Base-by-base conservation (phyloP, 441 rosid genomes). In the Populus hybrid region DNA sequence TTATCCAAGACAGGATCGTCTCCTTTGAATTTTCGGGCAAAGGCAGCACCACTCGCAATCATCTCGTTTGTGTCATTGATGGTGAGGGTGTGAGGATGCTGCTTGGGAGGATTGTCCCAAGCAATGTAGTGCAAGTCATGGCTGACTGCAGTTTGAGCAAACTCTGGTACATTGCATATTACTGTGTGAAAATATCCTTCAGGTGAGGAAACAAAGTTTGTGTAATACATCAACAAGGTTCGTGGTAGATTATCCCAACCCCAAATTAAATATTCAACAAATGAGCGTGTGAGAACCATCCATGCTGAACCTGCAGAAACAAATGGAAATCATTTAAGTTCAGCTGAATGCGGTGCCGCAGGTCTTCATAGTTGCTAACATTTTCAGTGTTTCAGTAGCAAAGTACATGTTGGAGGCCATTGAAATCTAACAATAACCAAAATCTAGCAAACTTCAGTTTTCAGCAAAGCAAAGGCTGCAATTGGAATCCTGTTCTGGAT, bases 131-230 rank as follows among this genome's bases (percentile, higher is more conserved):
- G 32, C 32, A 30, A 30, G 32, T 30, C 32, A 30, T 30, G 32
- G 32, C 32, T 30, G 32, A 30, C 32, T 30, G 32, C 32, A 30
- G 32, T 30, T 30, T 30, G 32, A 30, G 32, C 32, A 30, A 34
- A 96, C 77, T 94, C 97, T 0, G 97, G 99, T 32, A 78, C 97
- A 9, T 96, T 96, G 90, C 98, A 96, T 35, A 96, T 87, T 46
- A 94, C 99, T 0, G 98, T 96, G 79, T 96, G 99, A 81, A 96
- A 96, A 81, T 96, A 96, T 71, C 97, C 92, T 84, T 96, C 99
- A 0, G 98, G 99, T 18, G 98, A 96, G 78, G 98, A 96, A 69
- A 96, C 88, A 38, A 96, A 96, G 79, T 96, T 96, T 69, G 97
- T 67, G 84, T 96, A 90, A 81, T 96, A 96, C 98, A 96, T 96